Percentiles rank a stretch among this genome's conserved stretches.
Evolutionary conservation across 2,329 filamentous ascomycete species (phyloP).

Genomic region (Diaporthe nobilis): DNA sequence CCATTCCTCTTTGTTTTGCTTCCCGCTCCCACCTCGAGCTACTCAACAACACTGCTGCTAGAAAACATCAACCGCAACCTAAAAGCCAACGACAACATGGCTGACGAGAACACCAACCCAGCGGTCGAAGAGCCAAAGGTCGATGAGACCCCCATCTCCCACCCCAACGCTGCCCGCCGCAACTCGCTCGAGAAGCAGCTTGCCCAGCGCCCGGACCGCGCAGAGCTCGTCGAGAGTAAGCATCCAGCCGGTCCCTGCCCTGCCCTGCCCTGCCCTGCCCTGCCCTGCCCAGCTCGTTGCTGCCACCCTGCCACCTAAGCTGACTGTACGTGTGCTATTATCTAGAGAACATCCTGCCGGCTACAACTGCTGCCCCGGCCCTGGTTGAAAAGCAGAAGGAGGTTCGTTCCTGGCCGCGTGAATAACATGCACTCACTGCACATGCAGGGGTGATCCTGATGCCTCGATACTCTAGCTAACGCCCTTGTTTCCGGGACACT

Average conservation of each 20-base stretch:
- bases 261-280: not conserved
- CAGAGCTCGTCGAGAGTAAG: conserved; percentile 85
- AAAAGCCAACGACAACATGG: conserved; percentile 51
- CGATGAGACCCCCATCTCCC: conserved; percentile 72
- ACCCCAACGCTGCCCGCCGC: conserved; percentile 67
- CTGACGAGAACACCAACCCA: conserved; percentile 63
- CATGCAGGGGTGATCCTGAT: not conserved
- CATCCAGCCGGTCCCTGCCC: conserved; percentile 40
- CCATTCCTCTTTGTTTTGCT: not conserved
- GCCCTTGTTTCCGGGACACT: not conserved
- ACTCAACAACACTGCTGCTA: not conserved
- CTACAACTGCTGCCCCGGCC: conserved; percentile 81
- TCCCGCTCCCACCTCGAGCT: conserved; percentile 1
- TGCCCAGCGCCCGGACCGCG: conserved; percentile 79
- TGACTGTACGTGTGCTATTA: not conserved
- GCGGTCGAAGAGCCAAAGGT: conserved; percentile 61
- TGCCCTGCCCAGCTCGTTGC: not conserved
- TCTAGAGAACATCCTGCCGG: conserved; percentile 87
- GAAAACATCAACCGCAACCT: not conserved
- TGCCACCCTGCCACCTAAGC: conserved; percentile 28
- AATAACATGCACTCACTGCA: not conserved
- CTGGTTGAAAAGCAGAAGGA: conserved; percentile 86
- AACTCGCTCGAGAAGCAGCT: conserved; percentile 82
- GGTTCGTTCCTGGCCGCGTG: conserved; percentile 52
- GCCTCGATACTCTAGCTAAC: not conserved